These are phyloP conservation scores for Lentinula lateritia DNA, from an alignment of 768 basidiomycete genomes.

Conservation along the genomic window DNA sequence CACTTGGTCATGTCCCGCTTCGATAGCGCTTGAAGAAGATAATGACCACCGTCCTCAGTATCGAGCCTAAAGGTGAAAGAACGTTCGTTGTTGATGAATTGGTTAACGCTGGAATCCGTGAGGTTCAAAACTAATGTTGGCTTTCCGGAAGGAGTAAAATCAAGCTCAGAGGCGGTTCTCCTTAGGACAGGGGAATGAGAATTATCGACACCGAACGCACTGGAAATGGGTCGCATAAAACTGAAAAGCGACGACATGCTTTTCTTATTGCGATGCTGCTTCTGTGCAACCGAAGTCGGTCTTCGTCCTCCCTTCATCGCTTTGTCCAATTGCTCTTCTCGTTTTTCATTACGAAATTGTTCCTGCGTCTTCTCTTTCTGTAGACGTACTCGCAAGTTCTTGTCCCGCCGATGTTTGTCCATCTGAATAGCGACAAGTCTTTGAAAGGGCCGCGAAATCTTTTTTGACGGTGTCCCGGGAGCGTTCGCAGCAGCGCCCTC, in stretches of 20 bases:
- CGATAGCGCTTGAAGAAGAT: slow-evolving; percentile 68
- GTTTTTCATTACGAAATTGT: slow-evolving; percentile 64
- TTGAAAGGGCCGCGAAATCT: slow-evolving; percentile 60
- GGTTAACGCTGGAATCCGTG: slow-evolving; percentile 63
- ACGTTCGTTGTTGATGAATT: slow-evolving; percentile 74
- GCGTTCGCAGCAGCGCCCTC: slow-evolving; percentile 47
- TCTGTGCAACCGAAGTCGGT: slow-evolving; percentile 42
- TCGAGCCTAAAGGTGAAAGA: slow-evolving; percentile 80
- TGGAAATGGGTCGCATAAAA: slow-evolving; percentile 86
- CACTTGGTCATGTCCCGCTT: slow-evolving; percentile 71
- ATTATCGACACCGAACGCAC: slow-evolving; percentile 69
- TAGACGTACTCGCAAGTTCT: slow-evolving; percentile 58
- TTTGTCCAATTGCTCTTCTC: slow-evolving; percentile 69
- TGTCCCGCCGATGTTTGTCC: slow-evolving; percentile 81
- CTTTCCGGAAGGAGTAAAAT: slow-evolving; percentile 68
- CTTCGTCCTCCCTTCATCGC: slow-evolving; percentile 61
- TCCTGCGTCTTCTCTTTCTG: slow-evolving; percentile 74
- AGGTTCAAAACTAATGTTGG: slow-evolving; percentile 72
- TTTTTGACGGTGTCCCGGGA: slow-evolving; percentile 40
- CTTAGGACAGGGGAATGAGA: slow-evolving; percentile 37
- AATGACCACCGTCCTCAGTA: slow-evolving; percentile 84
- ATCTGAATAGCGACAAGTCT: slow-evolving; percentile 57
- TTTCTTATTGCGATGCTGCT: slow-evolving; percentile 83
- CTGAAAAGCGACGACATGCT: slow-evolving; percentile 83
- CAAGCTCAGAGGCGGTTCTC: slow-evolving; percentile 66